phyloP scores from a whole-genome alignment of 441 rosid species.

The Macaranga tanarius region DNA sequence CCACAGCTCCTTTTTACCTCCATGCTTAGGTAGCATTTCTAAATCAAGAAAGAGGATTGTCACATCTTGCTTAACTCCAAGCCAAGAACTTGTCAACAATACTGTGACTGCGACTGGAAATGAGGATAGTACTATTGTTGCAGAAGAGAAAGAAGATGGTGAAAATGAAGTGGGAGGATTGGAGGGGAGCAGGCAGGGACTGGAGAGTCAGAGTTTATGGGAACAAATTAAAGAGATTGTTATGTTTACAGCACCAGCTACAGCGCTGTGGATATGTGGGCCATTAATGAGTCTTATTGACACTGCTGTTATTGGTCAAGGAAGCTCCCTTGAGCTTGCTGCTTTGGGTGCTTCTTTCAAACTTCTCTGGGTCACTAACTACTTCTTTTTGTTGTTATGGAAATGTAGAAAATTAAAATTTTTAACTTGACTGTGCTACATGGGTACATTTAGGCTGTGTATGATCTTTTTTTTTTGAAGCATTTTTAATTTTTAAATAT shows the following conservation, averaged over 20 bases:
- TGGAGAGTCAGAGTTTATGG: slow-evolving; percentile 31
- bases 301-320: slow-evolving; percentile 38
- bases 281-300: slow-evolving; percentile 36
- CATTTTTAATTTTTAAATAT: not conserved
- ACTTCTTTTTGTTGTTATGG: not conserved
- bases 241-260: slow-evolving; percentile 30
- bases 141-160: slow-evolving; percentile 8
- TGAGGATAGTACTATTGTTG: not conserved
- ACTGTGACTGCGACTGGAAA: slow-evolving; percentile 9
- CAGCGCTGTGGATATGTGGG: slow-evolving; percentile 31
- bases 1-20: not conserved
- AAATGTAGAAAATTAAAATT: not conserved
- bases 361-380: not conserved
- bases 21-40: not conserved
- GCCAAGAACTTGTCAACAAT: slow-evolving; percentile 4
- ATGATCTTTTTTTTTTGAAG: not conserved
- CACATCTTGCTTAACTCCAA: slow-evolving; percentile 8
- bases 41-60: slow-evolving; percentile 12
- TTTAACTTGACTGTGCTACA: not conserved
- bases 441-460: not conserved
- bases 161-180: not conserved
- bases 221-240: slow-evolving; percentile 32
- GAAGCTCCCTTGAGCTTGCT: slow-evolving; percentile 43
- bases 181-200: slow-evolving; percentile 17
- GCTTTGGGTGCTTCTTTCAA: slow-evolving; percentile 34